Base-by-base conservation (phyloP, 2,329 filamentous ascomycete genomes). In the Colletotrichum noveboracense region DNA sequence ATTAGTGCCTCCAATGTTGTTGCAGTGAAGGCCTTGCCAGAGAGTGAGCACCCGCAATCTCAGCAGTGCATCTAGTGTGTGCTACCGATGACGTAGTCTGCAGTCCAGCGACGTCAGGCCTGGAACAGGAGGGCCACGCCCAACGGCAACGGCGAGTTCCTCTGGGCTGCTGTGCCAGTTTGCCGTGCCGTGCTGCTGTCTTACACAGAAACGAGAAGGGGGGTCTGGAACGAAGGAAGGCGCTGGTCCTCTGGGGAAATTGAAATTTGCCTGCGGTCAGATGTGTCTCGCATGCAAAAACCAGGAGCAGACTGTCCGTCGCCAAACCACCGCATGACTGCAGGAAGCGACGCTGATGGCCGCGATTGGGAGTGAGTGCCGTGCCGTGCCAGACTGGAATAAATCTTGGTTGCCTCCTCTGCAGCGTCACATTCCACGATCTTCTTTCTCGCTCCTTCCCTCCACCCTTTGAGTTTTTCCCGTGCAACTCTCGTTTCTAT, bases 31-130 rank as follows among this genome's bases (percentile, higher is more conserved):
- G n/a, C 43, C n/a, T n/a, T 18, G n/a, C n/a, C n/a, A 43, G 38
- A 48, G 43, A 52, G n/a, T 52, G 21, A 66, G n/a, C 43, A 52
- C 9, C n/a, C 61, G 43, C 48, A 64, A 71, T 72, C 58, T 75
- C 28, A 68, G 43, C 18, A 26, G 55, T 38, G 67, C 34, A 21
- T 52, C 43, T 52, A 52, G 43, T 21, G 43, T 52, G 43, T 52
- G 61, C 34, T 43, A 48, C 73, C 43, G 26, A 76, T 76, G 74
- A 76, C 74, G 74, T 76, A 74, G 65, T 65, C 10, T 69, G 65
- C 56, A 66, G 74, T 66, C 34, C 56, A 70, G 67, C 66, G 66
- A 70, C 56, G 24, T 69, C 65, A 65, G 73, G 60, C 70, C 70
- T 76, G 74, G 70, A 74, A 69, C 58, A 65, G 30, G 64, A 43